Evolutionary conservation across 139 green algal species (phyloP).

Genomic region (Mesostigma viride): DNA sequence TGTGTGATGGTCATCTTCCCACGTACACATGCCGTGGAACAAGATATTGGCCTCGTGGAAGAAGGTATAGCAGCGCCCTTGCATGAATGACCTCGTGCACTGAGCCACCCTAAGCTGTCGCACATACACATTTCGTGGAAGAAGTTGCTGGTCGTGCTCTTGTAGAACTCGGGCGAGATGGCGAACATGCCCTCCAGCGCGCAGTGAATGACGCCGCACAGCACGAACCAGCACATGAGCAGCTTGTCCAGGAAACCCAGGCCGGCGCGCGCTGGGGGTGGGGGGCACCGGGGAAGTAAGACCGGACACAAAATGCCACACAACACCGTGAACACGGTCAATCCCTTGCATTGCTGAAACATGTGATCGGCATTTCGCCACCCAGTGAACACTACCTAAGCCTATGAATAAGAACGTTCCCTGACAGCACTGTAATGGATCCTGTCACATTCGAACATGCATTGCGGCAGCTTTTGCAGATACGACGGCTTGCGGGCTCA

Average conservation of each 20-base stretch:
- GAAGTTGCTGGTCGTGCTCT: slow-evolving; percentile 49
- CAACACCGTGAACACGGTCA: background rate
- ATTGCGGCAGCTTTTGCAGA: background rate
- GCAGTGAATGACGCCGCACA: slow-evolving; percentile 66
- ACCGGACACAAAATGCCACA: background rate
- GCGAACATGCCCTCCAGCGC: slow-evolving; percentile 71
- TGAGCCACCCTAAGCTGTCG: no score
- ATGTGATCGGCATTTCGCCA: background rate
- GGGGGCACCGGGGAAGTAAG: background rate
- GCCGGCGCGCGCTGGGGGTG: background rate
- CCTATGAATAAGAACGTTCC: background rate
- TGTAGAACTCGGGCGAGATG: slow-evolving; percentile 54
- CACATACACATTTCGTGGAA: slow-evolving; percentile 57
- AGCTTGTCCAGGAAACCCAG: no score
- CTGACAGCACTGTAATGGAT: background rate
- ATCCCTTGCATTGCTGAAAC: background rate
- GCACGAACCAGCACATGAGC: slow-evolving; percentile 32
- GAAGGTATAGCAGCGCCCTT: no score
- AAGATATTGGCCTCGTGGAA: no score
- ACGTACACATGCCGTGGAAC: no score
- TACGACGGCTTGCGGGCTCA: background rate
- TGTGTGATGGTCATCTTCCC: slow-evolving; percentile 7
- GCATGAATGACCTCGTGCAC: no score
- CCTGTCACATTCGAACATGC: background rate
- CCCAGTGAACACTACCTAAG: background rate